These are phyloP conservation scores for Aspergillus chevalieri DNA, from an alignment of 2,329 filamentous ascomycete species.

Conservation along the genomic window DNA sequence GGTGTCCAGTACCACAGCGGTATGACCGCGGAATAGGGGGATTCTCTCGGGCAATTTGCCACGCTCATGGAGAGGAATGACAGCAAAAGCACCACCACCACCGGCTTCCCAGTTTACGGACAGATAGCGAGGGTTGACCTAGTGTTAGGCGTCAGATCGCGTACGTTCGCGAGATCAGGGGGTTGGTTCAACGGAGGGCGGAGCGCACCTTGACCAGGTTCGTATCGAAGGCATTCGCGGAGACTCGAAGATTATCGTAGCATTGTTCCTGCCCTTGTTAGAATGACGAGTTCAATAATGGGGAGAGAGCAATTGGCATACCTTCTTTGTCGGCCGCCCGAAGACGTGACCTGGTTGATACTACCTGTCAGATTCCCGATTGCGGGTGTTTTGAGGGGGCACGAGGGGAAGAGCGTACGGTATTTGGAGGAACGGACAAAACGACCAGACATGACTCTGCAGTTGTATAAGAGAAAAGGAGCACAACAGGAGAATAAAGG, in stretches of 20 bases:
- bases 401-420: constrained; percentile 45
- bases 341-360: constrained; percentile 73
- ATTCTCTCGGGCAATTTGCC: constrained; percentile 89
- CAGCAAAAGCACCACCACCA: constrained; percentile 92
- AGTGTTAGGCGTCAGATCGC: constrained; percentile 15
- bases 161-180: constrained; percentile 18
- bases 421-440: constrained; percentile 71
- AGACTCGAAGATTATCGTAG: constrained; percentile 97
- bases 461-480: constrained; percentile 7
- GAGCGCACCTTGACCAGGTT: constrained; percentile 84
- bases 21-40: constrained; percentile 93
- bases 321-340: constrained; percentile 86
- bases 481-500: constrained; percentile 7
- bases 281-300: constrained; percentile 1
- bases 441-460: constrained; percentile 56
- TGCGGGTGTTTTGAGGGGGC: constrained; percentile 15
- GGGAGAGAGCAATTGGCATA: constrained; percentile 24
- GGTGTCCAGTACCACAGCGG: constrained; percentile 89
- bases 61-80: constrained; percentile 82
- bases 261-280: constrained; percentile 64
- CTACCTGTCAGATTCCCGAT: constrained; percentile 21
- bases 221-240: constrained; percentile 98
- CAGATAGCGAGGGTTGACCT: constrained; percentile 94
- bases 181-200: constrained; percentile 16
- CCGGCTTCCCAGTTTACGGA: constrained; percentile 98